Evolutionary conservation across 2,329 filamentous ascomycete genomes (phyloP).

Genomic region (Mycocentrospora acerina): DNA sequence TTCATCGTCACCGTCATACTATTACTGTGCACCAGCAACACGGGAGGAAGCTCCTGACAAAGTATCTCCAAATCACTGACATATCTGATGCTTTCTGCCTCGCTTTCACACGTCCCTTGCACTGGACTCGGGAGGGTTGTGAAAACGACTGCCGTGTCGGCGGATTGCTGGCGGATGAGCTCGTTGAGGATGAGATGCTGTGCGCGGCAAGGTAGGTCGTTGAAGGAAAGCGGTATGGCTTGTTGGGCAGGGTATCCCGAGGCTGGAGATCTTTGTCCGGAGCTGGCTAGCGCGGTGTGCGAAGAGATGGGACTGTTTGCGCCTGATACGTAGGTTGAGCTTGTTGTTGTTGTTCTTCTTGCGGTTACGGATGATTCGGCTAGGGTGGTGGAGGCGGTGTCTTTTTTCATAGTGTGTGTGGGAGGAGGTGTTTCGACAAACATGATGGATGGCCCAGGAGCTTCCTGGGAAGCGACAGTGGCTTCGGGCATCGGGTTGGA

Average conservation of each 20-base stretch:
- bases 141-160: constrained; percentile 71
- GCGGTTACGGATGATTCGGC: constrained; percentile 4
- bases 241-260: constrained; percentile 59
- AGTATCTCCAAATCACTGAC: constrained; percentile 76
- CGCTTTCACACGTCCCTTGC: constrained; percentile 72
- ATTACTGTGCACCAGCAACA: constrained; percentile 79
- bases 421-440: constrained; percentile 59
- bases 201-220: constrained; percentile 79
- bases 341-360: constrained; percentile 2
- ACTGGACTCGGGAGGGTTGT: constrained; percentile 81
- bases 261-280: constrained; percentile 14
- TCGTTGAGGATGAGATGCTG: constrained; percentile 88
- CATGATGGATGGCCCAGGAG: constrained; percentile 70
- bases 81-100: constrained; percentile 71
- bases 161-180: constrained; percentile 59
- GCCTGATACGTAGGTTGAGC: constrained; percentile 1
- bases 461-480: constrained; percentile 63
- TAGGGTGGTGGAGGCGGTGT: constrained; percentile 22
- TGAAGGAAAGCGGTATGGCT: constrained; percentile 74
- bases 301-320: constrained; percentile 3
- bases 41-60: constrained; percentile 73
- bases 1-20: constrained; percentile 86
- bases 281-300: constrained; percentile 1
- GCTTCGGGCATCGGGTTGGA: constrained; percentile 73
- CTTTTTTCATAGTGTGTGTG: constrained; percentile 12